A percentile compares a stretch with the other conserved stretches of the same genome.
These are phyloP conservation scores for Microbotryum silenes-acaulis DNA, from an alignment of 1,284 basidiomycete species.

Conservation along the genomic window DNA sequence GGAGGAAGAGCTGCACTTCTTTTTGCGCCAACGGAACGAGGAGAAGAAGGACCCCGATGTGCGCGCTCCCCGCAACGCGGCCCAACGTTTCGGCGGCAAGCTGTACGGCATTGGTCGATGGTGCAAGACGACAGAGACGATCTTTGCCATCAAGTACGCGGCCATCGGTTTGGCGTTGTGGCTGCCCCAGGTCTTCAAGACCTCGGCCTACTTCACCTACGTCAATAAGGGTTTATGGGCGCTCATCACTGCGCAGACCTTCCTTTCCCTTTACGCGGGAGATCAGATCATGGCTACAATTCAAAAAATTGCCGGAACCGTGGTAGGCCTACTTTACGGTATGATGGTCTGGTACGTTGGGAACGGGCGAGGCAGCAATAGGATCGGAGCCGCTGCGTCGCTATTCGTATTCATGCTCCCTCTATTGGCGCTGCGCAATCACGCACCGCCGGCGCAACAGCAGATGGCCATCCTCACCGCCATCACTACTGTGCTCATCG, in stretches of 20 bases:
- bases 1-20: neutral
- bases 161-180: conserved; percentile 51
- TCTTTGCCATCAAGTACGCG: conserved; percentile 54
- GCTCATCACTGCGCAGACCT: conserved; percentile 58
- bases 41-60: conserved; percentile 47
- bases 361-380: conserved; percentile 51
- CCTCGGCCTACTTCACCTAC: conserved; percentile 46
- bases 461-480: conserved; percentile 41
- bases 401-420: conserved; percentile 51
- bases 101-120: conserved; percentile 45
- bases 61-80: conserved; percentile 45
- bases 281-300: conserved; percentile 49
- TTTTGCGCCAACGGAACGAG: neutral
- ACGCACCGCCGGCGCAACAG: conserved; percentile 45
- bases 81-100: conserved; percentile 43
- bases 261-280: conserved; percentile 47
- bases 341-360: conserved; percentile 51
- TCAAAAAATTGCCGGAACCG: conserved; percentile 15
- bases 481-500: conserved; percentile 35
- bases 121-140: conserved; percentile 46
- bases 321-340: conserved; percentile 19
- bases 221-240: conserved; percentile 52
- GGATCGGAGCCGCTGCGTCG: conserved; percentile 53
- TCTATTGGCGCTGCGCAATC: conserved; percentile 51
- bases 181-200: conserved; percentile 49